Conservation (phyloP, 148 eudicot species). For the Vaccinium darrowii region DNA sequence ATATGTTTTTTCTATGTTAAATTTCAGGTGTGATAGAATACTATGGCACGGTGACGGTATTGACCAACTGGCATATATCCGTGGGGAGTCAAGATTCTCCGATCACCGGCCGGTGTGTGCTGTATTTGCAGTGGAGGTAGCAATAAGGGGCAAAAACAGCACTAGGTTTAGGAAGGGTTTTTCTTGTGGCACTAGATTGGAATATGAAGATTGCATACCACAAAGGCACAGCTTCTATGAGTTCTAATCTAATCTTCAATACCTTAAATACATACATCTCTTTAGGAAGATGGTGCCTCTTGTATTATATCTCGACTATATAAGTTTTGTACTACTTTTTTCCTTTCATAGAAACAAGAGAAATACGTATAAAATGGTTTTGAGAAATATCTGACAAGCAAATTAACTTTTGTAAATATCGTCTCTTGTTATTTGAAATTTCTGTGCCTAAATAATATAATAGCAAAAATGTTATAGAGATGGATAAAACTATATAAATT, state of each 20-base stretch:
- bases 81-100: constrained; percentile 74
- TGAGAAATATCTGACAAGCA: neutral
- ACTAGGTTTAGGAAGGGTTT: constrained; percentile 56
- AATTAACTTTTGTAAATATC: neutral
- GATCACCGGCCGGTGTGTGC: constrained; percentile 86
- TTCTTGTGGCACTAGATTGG: constrained; percentile 42
- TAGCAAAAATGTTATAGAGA: neutral
- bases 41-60: constrained; percentile 75
- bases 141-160: constrained; percentile 30
- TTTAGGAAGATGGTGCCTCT: neutral
- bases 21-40: constrained; percentile 81
- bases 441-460: neutral
- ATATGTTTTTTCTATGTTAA: neutral
- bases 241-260: constrained; percentile 14
- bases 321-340: neutral
- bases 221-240: constrained; percentile 54
- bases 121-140: constrained; percentile 56
- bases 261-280: neutral
- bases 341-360: neutral
- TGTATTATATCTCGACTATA: neutral
- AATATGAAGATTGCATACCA: constrained; percentile 34
- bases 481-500: too few relatives aligned
- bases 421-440: neutral
- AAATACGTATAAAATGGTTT: neutral
- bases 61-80: constrained; percentile 58